Evolutionary conservation across 169 alveolate genomes (phyloP), one percentile per base, ranked within the genome.

Genomic region (Ichthyophthirius multifiliis): DNA sequence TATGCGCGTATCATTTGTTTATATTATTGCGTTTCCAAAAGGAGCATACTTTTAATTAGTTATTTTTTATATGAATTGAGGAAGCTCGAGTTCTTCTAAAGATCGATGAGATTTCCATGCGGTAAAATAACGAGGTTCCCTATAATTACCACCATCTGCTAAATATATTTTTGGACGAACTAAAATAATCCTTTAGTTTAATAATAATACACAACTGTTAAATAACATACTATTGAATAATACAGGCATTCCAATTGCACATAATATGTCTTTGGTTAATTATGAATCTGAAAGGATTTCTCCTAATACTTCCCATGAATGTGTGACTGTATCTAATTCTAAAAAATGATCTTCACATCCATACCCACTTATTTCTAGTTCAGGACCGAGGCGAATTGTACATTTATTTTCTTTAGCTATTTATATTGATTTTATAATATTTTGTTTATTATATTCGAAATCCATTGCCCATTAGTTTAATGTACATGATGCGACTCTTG

Each of bases 271-370:
- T n/a, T 85, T 75, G 5, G 94, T 87, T 16, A 74, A 77, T 43
- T 84, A 89, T 20, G 67, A 62, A 31, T 78, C 75, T n/a, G n/a
- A n/a, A 5, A 94, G 78, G 5, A 93, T 76, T 23, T 86, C 90
- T 1, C 85, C 90, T 4, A 93, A 65, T 0, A 85, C 90, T 71
- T 93, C 89, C 98, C 97, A 93, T 15, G 94, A 90, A 78, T 95
- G 97, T 43, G 27, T 63, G 18, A 89, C 75, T 2, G 98, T 96
- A 84, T 96, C 98, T 30, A 75, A 41, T 71, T 96, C 98, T 13
- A 92, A 82, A 71, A 93, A 94, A 74, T 95, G 97, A 39, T 96
- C 98, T 83, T 96, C 98, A 78, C 98, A 93, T 13, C 88, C 78
- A 71, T 92, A 90, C 5, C 96, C 96, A n/a, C 91, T 43, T 6